Percentiles rank a stretch among this genome's conserved stretches.
phyloP scores from a whole-genome alignment of 2,329 filamentous ascomycete species.

The Exophiala phaeomuriformis region DNA sequence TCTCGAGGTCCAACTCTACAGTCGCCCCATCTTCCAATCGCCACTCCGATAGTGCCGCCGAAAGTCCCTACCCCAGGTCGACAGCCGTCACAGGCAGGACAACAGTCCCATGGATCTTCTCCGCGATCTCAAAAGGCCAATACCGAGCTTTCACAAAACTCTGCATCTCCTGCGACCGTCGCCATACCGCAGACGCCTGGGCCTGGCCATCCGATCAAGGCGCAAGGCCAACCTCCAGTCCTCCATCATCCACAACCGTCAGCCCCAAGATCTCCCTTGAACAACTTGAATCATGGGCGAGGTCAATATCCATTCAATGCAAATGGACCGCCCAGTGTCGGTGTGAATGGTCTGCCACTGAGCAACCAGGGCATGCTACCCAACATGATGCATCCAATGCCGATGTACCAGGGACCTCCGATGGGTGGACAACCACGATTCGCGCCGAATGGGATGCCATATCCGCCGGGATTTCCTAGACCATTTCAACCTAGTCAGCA shows the following conservation, averaged over 20 bases:
- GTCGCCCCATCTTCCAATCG: slow-evolving; percentile 72
- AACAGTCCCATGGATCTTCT: slow-evolving; percentile 64
- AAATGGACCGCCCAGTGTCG: slow-evolving; percentile 48
- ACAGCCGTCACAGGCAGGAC: slow-evolving; percentile 69
- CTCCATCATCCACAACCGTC: slow-evolving; percentile 53
- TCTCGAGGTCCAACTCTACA: slow-evolving; percentile 49
- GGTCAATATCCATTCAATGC: slow-evolving; percentile 49
- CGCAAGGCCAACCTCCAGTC: slow-evolving; percentile 44
- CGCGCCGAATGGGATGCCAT: slow-evolving; percentile 45
- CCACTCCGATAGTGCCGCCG: slow-evolving; percentile 74
- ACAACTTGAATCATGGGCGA: slow-evolving; percentile 47
- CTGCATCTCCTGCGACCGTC: slow-evolving; percentile 52
- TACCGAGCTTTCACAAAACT: slow-evolving; percentile 56
- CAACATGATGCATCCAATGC: slow-evolving; percentile 48
- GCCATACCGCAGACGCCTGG: slow-evolving; percentile 61
- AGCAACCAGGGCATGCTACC: slow-evolving; percentile 49
- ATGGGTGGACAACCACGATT: slow-evolving; percentile 51
- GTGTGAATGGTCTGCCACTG: slow-evolving; percentile 51
- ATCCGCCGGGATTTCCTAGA: slow-evolving; percentile 55
- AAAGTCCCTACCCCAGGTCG: slow-evolving; percentile 76
- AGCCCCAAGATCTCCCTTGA: slow-evolving; percentile 59
- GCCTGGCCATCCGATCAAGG: slow-evolving; percentile 57
- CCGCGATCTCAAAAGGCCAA: slow-evolving; percentile 48
- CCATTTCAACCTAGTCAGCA: slow-evolving; percentile 52
- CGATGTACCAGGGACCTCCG: slow-evolving; percentile 45